These are phyloP conservation scores for Cyberlindnera bimundalis DNA, from an alignment of 805 yeast species.

Conservation along the genomic window DNA sequence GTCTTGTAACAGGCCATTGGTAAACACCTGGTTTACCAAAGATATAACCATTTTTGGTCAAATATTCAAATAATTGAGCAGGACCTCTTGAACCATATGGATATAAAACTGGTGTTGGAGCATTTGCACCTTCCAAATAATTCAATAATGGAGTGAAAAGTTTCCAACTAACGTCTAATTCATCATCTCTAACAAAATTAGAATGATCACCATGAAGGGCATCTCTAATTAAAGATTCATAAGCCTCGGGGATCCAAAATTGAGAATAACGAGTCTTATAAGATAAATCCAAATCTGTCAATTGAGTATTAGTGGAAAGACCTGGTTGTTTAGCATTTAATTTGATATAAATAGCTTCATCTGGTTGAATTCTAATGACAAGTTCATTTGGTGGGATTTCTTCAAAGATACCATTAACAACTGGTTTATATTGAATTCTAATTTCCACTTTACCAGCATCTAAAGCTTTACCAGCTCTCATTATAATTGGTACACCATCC, in stretches of 20 bases:
- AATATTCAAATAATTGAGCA: slow-evolving; percentile 51
- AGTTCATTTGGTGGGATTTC: slow-evolving; percentile 87
- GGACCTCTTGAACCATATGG: slow-evolving; percentile 96
- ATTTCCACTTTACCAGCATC: slow-evolving; percentile 94
- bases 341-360: slow-evolving; percentile 91
- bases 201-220: slow-evolving; percentile 90
- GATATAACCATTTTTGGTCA: slow-evolving; percentile 70
- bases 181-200: slow-evolving; percentile 97
- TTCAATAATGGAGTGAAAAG: slow-evolving; percentile 89
- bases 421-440: slow-evolving; percentile 86
- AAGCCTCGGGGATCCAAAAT: slow-evolving; percentile 96
- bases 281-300: slow-evolving; percentile 88
- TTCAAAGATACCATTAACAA: slow-evolving; percentile 76
- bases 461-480: slow-evolving; percentile 98
- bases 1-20: slow-evolving; percentile 87
- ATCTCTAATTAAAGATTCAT: slow-evolving; percentile 92
- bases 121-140: slow-evolving; percentile 66
- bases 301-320: slow-evolving; percentile 71
- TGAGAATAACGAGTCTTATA: slow-evolving; percentile 78
- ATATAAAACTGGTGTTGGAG: slow-evolving; percentile 64
- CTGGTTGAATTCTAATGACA: slow-evolving; percentile 91
- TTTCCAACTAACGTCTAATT: slow-evolving; percentile 89
- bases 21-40: slow-evolving; percentile 61
- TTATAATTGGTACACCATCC: slow-evolving; percentile 95
- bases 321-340: slow-evolving; percentile 95